Evolutionary conservation across 768 basidiomycete species (phyloP), one percentile per base, ranked within the genome.

Genomic region (Panus rudis): DNA sequence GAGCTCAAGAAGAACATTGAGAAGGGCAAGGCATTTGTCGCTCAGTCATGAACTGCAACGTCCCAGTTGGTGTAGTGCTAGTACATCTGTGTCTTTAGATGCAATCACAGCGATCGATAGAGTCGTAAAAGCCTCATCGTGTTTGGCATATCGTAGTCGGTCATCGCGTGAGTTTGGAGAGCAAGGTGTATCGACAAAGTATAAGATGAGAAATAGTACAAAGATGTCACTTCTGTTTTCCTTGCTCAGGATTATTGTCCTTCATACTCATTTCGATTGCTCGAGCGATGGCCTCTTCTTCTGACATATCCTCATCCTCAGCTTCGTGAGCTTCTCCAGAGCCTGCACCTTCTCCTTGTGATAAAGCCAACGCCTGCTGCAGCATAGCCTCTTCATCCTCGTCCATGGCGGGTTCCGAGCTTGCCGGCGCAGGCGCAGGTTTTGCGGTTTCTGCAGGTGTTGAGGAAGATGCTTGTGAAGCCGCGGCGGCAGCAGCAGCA

Each of bases 1-100:
- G 90, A 92, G 54, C 78, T 99, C 57, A 87, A 88, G 79, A 92
- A 88, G 81, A 97, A 96, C 79, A 94, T 97, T 56, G 87, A 89
- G 68, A 97, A 92, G 81, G 92, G 92, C 67, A 79, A 73, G 66
- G 73, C 76, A 33, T 90, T 89, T 51, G 84, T 77, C 52, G 75
- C 54, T 42, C 52, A 56, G 52, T 42, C 10, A 13, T 13, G 34
- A 37, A 22, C 34, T 37, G 19, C 16, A 37, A 17, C 16, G 19
- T 16, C 33, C 21, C 33, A 35, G 21, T 20, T 6, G 21, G 33
- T 35, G n/a, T 8, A 6, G n/a, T 35, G n/a, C 33, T 20, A 35
- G 33, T 16, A 35, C 6, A 35, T 20, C n/a, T n/a, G n/a, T n/a
- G n/a, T n/a, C n/a, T n/a, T n/a, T n/a, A n/a, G n/a, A n/a, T n/a